Evolutionary conservation across 495 filamentous ascomycete species (phyloP).

Genomic region (Penicillium herquei): DNA sequence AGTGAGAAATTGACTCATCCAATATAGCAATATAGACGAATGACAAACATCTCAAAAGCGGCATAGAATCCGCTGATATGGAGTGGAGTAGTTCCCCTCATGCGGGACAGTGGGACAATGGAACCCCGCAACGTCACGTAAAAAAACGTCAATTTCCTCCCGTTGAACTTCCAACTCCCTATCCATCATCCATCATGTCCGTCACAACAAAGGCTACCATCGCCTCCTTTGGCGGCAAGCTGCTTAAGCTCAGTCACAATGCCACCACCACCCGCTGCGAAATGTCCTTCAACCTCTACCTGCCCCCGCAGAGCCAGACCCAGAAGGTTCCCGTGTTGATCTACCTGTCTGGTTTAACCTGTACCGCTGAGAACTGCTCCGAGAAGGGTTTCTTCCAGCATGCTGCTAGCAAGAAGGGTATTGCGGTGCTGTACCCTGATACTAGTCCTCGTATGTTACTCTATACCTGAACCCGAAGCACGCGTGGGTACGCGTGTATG

Average conservation of each 20-base stretch:
- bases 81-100: slow-evolving; percentile 25
- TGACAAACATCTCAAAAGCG: neutral
- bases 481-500: neutral
- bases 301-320: slow-evolving; percentile 56
- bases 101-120: too few species aligned
- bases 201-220: slow-evolving; percentile 88
- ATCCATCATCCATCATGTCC: slow-evolving; percentile 50
- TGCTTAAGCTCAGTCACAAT: slow-evolving; percentile 87
- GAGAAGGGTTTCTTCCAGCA: slow-evolving; percentile 95
- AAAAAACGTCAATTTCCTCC: slow-evolving; percentile 16
- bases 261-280: slow-evolving; percentile 64
- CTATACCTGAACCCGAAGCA: neutral
- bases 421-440: slow-evolving; percentile 91
- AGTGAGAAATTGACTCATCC: too few species aligned
- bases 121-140: slow-evolving; percentile 12
- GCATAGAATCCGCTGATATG: neutral
- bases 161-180: neutral
- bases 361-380: slow-evolving; percentile 91
- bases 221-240: slow-evolving; percentile 89
- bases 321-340: slow-evolving; percentile 81
- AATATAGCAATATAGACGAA: too few species aligned
- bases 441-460: slow-evolving; percentile 74
- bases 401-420: slow-evolving; percentile 68
- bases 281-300: slow-evolving; percentile 67
- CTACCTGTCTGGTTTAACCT: slow-evolving; percentile 93